phyloP scores from a whole-genome alignment of 441 rosid species.

The Croton laevigatus region DNA sequence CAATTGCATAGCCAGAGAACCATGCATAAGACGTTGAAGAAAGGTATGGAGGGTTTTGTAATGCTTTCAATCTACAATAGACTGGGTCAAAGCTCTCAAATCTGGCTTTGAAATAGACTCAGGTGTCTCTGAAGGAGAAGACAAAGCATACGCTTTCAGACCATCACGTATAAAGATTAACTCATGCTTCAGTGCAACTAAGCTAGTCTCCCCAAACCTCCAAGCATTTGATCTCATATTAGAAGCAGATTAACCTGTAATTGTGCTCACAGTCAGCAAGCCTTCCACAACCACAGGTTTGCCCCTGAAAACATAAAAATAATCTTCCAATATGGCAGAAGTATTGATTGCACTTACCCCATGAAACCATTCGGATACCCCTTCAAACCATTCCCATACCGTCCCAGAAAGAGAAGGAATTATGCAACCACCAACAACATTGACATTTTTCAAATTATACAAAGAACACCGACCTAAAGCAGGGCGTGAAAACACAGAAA shows the following conservation, averaged over 20 bases:
- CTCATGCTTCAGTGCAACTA: not conserved
- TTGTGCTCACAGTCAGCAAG: not conserved
- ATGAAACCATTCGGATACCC: not conserved
- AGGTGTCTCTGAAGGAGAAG: not conserved
- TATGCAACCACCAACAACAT: no score
- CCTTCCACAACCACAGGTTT: not conserved
- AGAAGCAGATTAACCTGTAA: not conserved
- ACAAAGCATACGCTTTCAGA: not conserved
- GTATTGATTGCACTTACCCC: no score
- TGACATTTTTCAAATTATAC: no score
- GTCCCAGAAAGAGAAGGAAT: no score
- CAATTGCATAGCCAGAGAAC: not conserved
- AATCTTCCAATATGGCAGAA: not conserved
- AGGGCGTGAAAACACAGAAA: no score
- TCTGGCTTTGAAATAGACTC: not conserved
- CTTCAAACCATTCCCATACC: no score
- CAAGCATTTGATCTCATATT: not conserved
- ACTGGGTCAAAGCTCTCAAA: not conserved
- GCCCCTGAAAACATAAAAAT: not conserved
- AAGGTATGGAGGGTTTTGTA: not conserved
- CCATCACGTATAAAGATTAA: not conserved
- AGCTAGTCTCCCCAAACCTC: not conserved
- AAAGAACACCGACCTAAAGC: no score
- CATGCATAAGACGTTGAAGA: not conserved
- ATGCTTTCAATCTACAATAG: not conserved